Evolutionary conservation across 495 filamentous ascomycete species (phyloP).

Genomic region (Lasiosphaeria ovina): DNA sequence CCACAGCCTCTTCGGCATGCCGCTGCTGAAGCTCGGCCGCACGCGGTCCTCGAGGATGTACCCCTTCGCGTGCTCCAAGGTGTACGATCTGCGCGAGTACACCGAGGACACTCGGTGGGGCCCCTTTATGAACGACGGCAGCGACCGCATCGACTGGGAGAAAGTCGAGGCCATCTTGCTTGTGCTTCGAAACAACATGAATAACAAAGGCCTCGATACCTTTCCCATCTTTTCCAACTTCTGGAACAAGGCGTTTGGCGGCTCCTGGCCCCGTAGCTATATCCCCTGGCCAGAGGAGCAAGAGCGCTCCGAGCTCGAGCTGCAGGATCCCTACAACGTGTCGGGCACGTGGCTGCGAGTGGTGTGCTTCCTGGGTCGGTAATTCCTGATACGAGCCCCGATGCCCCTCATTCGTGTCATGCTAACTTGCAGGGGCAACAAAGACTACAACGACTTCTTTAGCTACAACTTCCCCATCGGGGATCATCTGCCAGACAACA

Average conservation of each 20-base stretch:
- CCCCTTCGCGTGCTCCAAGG: conserved; percentile 56
- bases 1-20: conserved; percentile 58
- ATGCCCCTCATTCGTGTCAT: background rate
- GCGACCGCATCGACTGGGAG: conserved; percentile 62
- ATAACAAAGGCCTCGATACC: conserved; percentile 40
- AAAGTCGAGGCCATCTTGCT: conserved; percentile 65
- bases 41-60: conserved; percentile 35
- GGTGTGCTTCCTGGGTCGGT: conserved; percentile 48
- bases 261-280: conserved; percentile 50
- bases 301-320: conserved; percentile 28
- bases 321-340: conserved; percentile 58
- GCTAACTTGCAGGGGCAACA: conserved; percentile 1
- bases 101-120: conserved; percentile 56
- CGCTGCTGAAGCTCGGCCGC: conserved; percentile 32
- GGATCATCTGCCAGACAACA: conserved; percentile 27
- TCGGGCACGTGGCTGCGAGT: conserved; percentile 59
- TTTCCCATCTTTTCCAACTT: conserved; percentile 42
- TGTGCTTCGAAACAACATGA: conserved; percentile 55
- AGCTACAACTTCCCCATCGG: conserved; percentile 55
- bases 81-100: conserved; percentile 66
- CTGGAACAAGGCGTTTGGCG: conserved; percentile 54
- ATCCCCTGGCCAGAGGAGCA: conserved; percentile 20
- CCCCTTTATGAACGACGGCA: conserved; percentile 56
- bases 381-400: background rate
- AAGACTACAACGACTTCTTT: conserved; percentile 62